A percentile compares a stretch with the other conserved stretches of the same genome.
phyloP scores from a whole-genome alignment of 129 eudicot genomes.

The Tagetes erecta region DNA sequence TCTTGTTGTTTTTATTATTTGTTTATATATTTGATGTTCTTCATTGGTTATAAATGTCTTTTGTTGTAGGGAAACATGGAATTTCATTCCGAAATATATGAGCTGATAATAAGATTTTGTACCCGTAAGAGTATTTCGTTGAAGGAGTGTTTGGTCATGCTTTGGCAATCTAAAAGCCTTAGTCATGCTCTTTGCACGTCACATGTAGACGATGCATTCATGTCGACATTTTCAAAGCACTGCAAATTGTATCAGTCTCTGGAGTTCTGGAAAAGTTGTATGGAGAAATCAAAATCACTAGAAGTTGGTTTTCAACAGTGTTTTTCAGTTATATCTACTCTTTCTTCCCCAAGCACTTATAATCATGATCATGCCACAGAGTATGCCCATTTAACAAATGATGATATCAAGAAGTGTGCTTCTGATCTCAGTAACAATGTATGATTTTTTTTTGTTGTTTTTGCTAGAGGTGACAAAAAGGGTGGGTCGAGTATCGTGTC shows the following conservation, averaged over 20 bases:
- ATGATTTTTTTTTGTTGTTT: conserved; percentile 29
- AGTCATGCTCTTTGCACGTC: conserved; percentile 82
- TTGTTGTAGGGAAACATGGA: conserved; percentile 65
- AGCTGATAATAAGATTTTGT: conserved; percentile 49
- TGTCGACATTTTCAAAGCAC: conserved; percentile 49
- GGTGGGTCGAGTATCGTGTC: too few relatives aligned
- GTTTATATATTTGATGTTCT: conserved; percentile 9
- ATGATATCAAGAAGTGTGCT: conserved; percentile 59
- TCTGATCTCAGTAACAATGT: conserved; percentile 65
- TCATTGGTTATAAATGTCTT: conserved; percentile 23
- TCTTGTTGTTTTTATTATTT: conserved; percentile 20
- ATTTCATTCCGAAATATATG: conserved; percentile 59
- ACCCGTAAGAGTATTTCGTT: conserved; percentile 50
- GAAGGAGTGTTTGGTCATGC: conserved; percentile 45
- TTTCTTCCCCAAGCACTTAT: conserved; percentile 36
- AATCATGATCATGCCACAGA: conserved; percentile 31
- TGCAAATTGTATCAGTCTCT: conserved; percentile 44
- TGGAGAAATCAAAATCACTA: conserved; percentile 52
- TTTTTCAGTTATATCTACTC: conserved; percentile 41
- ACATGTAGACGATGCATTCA: conserved; percentile 59
- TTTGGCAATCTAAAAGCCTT: conserved; percentile 83
- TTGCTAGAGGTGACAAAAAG: too few relatives aligned
- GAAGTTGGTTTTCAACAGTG: conserved; percentile 62
- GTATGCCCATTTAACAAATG: conserved; percentile 34
- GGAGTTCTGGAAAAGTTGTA: conserved; percentile 69